Evolutionary conservation across 2,329 filamentous ascomycete species (phyloP), one percentile per base, ranked within the genome.

Genomic region (Fusarium transvaalense): DNA sequence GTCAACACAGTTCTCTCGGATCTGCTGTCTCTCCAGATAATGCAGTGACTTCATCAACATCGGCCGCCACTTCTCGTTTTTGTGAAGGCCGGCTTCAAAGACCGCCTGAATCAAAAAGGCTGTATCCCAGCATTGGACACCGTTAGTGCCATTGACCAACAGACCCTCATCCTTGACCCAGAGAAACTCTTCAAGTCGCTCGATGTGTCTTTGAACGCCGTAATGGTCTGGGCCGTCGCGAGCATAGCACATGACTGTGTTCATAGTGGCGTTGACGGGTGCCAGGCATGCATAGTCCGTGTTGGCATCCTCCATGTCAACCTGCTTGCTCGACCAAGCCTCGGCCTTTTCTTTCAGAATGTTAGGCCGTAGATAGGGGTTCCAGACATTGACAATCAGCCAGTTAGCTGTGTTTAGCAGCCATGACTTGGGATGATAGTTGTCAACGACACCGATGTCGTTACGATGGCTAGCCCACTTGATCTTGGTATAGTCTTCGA

Each of bases 71-170:
- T 90, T 89, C 14, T 89, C 84, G 47, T 97, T 89, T 31, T 89
- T 82, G n/a, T 91, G 90, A 27, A 97, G 86, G 0, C 92, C 93
- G 9, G 92, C 90, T 48, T 93, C 92, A 53, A 93, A 87, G 8
- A 92, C 88, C 1, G 92, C 91, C 78, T 97, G 94, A 34, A 97
- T 93, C 19, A 91, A 82, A 76, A 98, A 98, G 1, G 94, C 87
- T 0, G 96, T 99, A 76, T 99, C 96, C 96, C 96, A 99, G 68
- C 90, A 92, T 79, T 99, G 96, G 2, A 98, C 94, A n/a, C 96
- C 96, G 72, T 99, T 98, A 10, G 96, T 99, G 37, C 96, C 96
- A 73, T 97, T 97, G 80, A 91, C 91, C 47, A 98, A 85, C 92
- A 99, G 93, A 8, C 96, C 96, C 76, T 97, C 94, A 34, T 89